phyloP scores from a whole-genome alignment of 345 rosid species.

The Carallia brachiata region DNA sequence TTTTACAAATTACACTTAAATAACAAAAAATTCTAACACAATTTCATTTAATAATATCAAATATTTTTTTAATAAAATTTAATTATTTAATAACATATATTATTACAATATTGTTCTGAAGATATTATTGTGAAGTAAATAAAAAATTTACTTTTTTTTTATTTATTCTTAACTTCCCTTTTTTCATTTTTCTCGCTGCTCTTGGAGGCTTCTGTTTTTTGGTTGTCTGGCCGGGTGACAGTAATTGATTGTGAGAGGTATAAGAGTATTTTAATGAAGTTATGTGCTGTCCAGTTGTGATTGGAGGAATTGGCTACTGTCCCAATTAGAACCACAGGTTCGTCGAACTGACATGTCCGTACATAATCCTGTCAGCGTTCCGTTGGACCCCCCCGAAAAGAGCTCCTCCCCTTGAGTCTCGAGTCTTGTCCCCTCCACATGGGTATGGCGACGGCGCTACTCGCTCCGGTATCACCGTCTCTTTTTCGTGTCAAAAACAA shows the following conservation, averaged over 20 bases:
- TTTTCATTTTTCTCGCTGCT: no score
- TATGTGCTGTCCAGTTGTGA: no score
- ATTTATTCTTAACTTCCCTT: background rate
- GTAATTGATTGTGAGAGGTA: background rate
- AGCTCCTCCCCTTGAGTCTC: no score
- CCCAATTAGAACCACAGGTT: constrained; percentile 28
- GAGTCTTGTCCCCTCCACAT: background rate
- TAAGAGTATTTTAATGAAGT: background rate
- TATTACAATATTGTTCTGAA: no score
- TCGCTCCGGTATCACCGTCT: background rate
- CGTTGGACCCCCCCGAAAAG: background rate
- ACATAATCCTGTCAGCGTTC: constrained; percentile 9
- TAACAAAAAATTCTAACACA: no score
- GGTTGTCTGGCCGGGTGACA: background rate
- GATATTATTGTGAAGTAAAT: no score
- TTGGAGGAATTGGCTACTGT: constrained; percentile 25
- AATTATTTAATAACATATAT: no score
- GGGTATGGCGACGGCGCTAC: constrained; percentile 19
- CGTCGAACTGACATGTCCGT: constrained; percentile 9
- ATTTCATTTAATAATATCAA: no score
- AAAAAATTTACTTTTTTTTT: no score
- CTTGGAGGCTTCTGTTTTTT: background rate
- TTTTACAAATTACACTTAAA: no score
- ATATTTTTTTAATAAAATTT: no score
- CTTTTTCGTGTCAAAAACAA: background rate